These are phyloP conservation scores for Metarhizium rileyi DNA, from an alignment of 2,329 filamentous ascomycete genomes.

Conservation along the genomic window DNA sequence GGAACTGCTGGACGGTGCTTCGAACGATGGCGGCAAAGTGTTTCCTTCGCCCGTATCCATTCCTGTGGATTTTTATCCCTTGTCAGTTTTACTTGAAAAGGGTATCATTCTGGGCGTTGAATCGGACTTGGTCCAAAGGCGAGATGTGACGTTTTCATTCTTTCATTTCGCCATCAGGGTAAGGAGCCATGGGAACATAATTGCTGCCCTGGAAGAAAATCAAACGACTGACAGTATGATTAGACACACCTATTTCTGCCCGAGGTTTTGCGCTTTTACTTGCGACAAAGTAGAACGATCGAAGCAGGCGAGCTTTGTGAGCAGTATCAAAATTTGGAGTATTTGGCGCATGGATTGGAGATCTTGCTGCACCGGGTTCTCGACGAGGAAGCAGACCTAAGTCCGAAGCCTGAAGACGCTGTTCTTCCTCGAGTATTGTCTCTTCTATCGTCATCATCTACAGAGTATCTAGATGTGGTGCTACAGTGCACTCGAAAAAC, in stretches of 20 bases:
- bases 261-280: constrained; percentile 70
- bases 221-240: background rate
- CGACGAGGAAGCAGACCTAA: constrained; percentile 81
- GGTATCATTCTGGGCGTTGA: constrained; percentile 87
- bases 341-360: constrained; percentile 89
- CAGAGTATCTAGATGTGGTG: constrained; percentile 86
- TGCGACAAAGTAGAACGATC: constrained; percentile 65
- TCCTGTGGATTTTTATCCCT: constrained; percentile 87
- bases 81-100: constrained; percentile 80
- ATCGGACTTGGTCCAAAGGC: constrained; percentile 83
- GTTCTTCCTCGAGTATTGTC: constrained; percentile 55
- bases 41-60: constrained; percentile 67
- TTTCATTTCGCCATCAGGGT: constrained; percentile 82
- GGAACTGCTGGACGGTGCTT: constrained; percentile 66
- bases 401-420: constrained; percentile 52
- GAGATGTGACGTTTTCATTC: constrained; percentile 84
- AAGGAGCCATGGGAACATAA: constrained; percentile 24
- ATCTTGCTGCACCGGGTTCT: constrained; percentile 86
- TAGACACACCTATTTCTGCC: constrained; percentile 90
- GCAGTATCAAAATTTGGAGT: constrained; percentile 77
- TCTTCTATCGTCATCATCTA: constrained; percentile 62
- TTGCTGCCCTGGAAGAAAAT: background rate
- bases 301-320: constrained; percentile 75
- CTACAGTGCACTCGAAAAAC: constrained; percentile 97
- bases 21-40: constrained; percentile 56